phyloP scores from a whole-genome alignment of 371 early-diverging fungal species.

The Mortierella sp. region DNA sequence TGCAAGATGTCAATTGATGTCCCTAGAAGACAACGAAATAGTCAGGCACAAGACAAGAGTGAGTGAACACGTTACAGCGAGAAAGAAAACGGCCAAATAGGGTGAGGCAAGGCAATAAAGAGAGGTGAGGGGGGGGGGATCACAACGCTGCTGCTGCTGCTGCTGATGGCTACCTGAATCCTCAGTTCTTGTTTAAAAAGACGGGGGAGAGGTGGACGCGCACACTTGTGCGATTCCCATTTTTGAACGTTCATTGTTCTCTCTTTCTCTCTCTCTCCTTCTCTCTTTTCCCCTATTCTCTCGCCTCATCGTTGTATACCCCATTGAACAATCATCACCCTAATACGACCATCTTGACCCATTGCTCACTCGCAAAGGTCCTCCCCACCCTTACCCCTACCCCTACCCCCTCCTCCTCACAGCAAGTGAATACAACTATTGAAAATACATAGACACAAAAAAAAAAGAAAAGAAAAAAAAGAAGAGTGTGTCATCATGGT shows the following conservation, averaged over 20 bases:
- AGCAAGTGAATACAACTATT: not conserved
- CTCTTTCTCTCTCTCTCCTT: not conserved
- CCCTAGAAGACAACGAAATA: no score
- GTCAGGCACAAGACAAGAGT: no score
- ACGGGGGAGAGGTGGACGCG: not conserved
- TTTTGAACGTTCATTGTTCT: slow-evolving; percentile 29
- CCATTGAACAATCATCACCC: slow-evolving; percentile 10
- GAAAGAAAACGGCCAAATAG: no score
- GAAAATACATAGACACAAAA: not conserved
- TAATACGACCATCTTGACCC: not conserved
- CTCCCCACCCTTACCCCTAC: not conserved
- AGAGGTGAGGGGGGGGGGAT: no score
- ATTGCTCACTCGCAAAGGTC: not conserved
- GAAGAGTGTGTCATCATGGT: slow-evolving; percentile 12
- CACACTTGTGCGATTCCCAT: slow-evolving; percentile 19
- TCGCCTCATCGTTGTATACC: not conserved
- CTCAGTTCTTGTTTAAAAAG: slow-evolving; percentile 1
- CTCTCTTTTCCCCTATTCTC: not conserved
- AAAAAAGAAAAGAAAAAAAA: not conserved
- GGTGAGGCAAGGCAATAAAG: no score
- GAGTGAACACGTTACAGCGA: no score
- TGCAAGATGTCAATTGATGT: no score
- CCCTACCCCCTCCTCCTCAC: not conserved
- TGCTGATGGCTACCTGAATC: no score
- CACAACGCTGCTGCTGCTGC: no score